phyloP scores from a whole-genome alignment of 2,329 filamentous ascomycete species.

The Ophiocordyceps australis region DNA sequence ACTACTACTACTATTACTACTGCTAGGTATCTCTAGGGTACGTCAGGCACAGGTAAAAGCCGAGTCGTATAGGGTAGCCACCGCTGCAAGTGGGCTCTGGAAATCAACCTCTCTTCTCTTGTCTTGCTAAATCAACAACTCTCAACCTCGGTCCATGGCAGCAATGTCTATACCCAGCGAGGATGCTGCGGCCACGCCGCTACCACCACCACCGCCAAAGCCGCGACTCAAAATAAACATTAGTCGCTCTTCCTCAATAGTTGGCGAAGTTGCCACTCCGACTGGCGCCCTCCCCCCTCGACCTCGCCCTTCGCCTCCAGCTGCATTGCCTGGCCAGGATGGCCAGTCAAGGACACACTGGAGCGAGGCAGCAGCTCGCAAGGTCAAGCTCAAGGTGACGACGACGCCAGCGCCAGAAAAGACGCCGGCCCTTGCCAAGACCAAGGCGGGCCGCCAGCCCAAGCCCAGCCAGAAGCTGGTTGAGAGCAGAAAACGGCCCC shows the following conservation, averaged over 20 bases:
- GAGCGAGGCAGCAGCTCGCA: constrained; percentile 13
- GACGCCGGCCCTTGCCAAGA: constrained; percentile 22
- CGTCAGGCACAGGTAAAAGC: too few species aligned
- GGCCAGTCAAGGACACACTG: too few species aligned
- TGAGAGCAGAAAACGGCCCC: constrained; percentile 42
- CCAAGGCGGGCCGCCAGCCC: constrained; percentile 39
- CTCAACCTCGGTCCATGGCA: neutral
- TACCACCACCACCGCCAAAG: constrained; percentile 12
- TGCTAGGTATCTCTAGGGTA: too few species aligned
- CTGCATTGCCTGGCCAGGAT: too few species aligned
- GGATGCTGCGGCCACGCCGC: constrained; percentile 4
- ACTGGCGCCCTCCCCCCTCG: too few species aligned
- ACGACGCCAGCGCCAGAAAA: constrained; percentile 19
- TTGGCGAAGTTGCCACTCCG: constrained; percentile 9
- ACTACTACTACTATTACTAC: too few species aligned
- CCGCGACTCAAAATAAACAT: constrained; percentile 21
- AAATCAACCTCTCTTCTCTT: too few species aligned
- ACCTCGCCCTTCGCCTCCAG: too few species aligned
- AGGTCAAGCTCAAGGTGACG: constrained; percentile 23
- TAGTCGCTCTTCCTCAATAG: constrained; percentile 15
- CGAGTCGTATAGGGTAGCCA: too few species aligned
- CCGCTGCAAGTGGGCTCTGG: too few species aligned
- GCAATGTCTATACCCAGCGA: constrained; percentile 11
- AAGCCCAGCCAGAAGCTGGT: constrained; percentile 40
- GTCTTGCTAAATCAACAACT: neutral